Evolutionary conservation across 208 protist species (phyloP).

Genomic region (Leishmania tarentolae): DNA sequence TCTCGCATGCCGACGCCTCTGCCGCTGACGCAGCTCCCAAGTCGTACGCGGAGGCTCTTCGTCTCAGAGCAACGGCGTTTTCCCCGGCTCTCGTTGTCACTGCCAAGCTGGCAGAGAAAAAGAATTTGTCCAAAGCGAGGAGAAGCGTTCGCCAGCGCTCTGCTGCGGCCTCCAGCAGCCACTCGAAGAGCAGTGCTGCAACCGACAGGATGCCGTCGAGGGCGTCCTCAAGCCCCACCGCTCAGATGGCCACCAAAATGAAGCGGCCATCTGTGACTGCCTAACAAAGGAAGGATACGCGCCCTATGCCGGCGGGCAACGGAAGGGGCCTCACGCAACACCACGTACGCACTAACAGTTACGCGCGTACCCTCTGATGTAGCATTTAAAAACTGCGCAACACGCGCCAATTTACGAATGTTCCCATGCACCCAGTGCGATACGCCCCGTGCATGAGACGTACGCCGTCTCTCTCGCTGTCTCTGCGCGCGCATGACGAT

Average conservation of each 20-base stretch:
- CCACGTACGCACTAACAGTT: neutral
- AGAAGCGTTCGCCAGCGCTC: neutral
- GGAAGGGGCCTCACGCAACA: neutral
- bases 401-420: neutral
- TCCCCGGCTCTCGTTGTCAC: neutral
- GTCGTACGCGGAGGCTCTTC: conserved; percentile 6
- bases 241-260: neutral
- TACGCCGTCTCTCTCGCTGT: neutral
- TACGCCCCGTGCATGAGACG: neutral
- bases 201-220: neutral
- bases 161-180: neutral
- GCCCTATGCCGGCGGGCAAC: neutral
- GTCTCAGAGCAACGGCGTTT: neutral
- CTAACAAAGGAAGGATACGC: neutral
- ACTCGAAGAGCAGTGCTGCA: neutral
- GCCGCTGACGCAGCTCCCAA: neutral
- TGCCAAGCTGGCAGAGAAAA: neutral
- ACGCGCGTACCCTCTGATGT: neutral
- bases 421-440: neutral
- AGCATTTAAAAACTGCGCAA: neutral
- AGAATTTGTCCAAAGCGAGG: neutral
- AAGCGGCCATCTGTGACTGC: neutral
- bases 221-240: neutral
- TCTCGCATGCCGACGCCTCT: neutral
- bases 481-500: neutral